These are phyloP conservation scores for Entophlyctis helioformis DNA, from an alignment of 192 early-diverging fungal genomes.

Conservation along the genomic window DNA sequence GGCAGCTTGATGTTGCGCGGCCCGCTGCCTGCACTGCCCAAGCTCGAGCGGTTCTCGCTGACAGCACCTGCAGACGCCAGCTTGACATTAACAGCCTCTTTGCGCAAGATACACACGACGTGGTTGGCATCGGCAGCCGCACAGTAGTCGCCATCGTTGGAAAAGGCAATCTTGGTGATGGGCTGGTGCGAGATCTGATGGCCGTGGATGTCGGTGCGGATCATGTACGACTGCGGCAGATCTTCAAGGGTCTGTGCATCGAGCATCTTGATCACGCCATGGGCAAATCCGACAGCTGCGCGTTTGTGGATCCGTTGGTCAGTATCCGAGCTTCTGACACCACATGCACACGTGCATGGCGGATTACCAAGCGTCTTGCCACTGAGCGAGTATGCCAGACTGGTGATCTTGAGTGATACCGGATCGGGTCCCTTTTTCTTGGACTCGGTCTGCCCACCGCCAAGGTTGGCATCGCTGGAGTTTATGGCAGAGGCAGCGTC, in stretches of 20 bases:
- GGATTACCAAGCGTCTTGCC: slow-evolving; percentile 21
- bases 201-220: slow-evolving; percentile 1
- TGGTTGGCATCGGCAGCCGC: slow-evolving; percentile 20
- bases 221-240: slow-evolving; percentile 3
- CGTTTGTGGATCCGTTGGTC: too few species aligned
- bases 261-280: slow-evolving; percentile 29
- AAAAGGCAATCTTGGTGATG: slow-evolving; percentile 17
- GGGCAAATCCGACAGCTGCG: slow-evolving; percentile 31
- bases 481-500: too few species aligned
- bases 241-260: slow-evolving; percentile 20
- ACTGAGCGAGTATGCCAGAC: slow-evolving; percentile 14
- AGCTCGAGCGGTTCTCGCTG: too few species aligned
- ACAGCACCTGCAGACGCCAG: too few species aligned
- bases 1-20: too few species aligned
- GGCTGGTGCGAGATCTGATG: slow-evolving; percentile 10
- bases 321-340: too few species aligned
- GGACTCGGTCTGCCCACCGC: too few species aligned
- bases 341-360: neutral
- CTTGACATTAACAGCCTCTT: too few species aligned
- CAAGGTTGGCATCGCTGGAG: too few species aligned
- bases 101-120: slow-evolving; percentile 26
- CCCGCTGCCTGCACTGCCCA: too few species aligned
- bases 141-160: slow-evolving; percentile 16
- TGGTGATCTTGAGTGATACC: too few species aligned
- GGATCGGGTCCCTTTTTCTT: too few species aligned